These are phyloP conservation scores for Coniferiporia sulphurascens DNA, from an alignment of 1,284 basidiomycete species.

Conservation along the genomic window DNA sequence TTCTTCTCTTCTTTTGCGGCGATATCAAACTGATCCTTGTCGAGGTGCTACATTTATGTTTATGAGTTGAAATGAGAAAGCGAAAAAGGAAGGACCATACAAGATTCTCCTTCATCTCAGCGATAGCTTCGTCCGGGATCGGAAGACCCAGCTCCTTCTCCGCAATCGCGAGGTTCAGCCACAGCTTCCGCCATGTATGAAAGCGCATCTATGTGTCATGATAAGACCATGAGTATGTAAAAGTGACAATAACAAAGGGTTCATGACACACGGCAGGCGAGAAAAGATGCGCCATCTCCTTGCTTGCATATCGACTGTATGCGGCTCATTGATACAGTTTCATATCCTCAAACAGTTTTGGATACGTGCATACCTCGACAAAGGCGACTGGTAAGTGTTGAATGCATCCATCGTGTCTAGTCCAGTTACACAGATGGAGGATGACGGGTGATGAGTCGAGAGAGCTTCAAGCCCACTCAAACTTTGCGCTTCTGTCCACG, in stretches of 20 bases:
- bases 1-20: conserved; percentile 97
- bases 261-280: conserved; percentile 68
- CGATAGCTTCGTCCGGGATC: conserved; percentile 87
- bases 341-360: background rate
- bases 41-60: conserved; percentile 56
- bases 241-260: background rate
- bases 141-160: conserved; percentile 94
- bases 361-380: conserved; percentile 51
- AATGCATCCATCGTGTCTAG: conserved; percentile 50
- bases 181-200: conserved; percentile 94
- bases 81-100: conserved; percentile 40
- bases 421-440: background rate
- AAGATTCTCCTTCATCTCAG: conserved; percentile 90
- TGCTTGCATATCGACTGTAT: conserved; percentile 93
- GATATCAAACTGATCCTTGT: conserved; percentile 86
- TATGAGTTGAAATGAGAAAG: background rate
- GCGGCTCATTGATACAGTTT: conserved; percentile 18
- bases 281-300: conserved; percentile 97
- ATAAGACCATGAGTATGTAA: no score
- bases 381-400: conserved; percentile 70
- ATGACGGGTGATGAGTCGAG: background rate
- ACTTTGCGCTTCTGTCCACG: background rate
- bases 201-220: conserved; percentile 73
- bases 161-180: conserved; percentile 95
- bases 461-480: background rate